Percentiles rank a stretch among this genome's conserved stretches.
Evolutionary conservation across 257 asterid genomes (phyloP).

Genomic region (Euphrasia confusa): DNA sequence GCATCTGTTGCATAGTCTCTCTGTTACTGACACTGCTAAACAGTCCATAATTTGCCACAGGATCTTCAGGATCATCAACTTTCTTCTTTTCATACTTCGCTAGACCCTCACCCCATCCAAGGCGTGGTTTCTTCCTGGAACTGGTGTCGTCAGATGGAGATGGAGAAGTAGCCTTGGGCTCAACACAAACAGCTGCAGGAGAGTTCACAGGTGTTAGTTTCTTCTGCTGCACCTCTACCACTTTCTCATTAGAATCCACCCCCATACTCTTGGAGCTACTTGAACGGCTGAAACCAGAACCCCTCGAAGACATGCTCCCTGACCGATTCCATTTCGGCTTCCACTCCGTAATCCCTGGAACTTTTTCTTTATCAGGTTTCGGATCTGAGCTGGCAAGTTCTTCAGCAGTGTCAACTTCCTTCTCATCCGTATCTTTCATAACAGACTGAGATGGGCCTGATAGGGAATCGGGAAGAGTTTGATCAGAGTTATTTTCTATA

Average conservation of each 20-base stretch:
- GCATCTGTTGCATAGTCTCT: constrained; percentile 44
- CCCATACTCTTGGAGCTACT: constrained; percentile 49
- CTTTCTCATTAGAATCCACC: constrained; percentile 36
- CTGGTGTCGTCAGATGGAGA: constrained; percentile 50
- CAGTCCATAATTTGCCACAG: constrained; percentile 31
- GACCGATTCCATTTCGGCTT: constrained; percentile 57
- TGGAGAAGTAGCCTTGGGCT: constrained; percentile 26
- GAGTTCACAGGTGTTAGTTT: constrained; percentile 29
- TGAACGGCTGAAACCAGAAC: constrained; percentile 48
- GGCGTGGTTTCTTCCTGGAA: constrained; percentile 92
- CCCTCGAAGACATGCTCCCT: constrained; percentile 51
- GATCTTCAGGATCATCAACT: constrained; percentile 71
- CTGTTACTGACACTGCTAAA: constrained; percentile 31
- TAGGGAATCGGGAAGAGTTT: constrained; percentile 32
- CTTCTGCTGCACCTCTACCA: constrained; percentile 38
- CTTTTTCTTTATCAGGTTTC: constrained; percentile 56
- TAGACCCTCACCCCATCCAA: constrained; percentile 98
- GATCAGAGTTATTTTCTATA: constrained; percentile 25
- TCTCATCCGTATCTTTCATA: constrained; percentile 47
- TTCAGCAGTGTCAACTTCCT: constrained; percentile 30
- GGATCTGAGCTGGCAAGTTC: constrained; percentile 32
- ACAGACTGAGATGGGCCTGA: constrained; percentile 39
- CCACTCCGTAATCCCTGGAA: constrained; percentile 56
- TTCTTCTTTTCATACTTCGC: constrained; percentile 95
- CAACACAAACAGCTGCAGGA: constrained; percentile 41